A percentile compares a stretch with the other conserved stretches of the same genome.
These are phyloP conservation scores for Nitzschia sp. DNA, from an alignment of 108 stramenopile species.

Conservation along the genomic window DNA sequence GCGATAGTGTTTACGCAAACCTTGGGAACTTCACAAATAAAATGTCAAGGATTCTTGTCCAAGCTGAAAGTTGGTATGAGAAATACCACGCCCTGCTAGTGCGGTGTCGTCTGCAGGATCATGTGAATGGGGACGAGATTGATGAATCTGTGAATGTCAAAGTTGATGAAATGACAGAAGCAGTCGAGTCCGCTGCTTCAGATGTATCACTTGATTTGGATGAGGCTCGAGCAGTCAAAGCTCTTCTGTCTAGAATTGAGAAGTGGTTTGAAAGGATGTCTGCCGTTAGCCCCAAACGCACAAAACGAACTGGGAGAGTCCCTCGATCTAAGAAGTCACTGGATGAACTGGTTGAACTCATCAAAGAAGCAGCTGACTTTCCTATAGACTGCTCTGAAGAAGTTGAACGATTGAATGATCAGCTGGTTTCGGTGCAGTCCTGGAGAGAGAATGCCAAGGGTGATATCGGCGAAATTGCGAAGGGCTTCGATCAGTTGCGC, in stretches of 20 bases:
- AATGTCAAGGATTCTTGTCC: constrained; percentile 54
- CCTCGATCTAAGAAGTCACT: constrained; percentile 33
- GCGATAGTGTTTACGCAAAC: constrained; percentile 57
- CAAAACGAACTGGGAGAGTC: constrained; percentile 25
- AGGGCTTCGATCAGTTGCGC: constrained; percentile 46
- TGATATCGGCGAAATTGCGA: constrained; percentile 47
- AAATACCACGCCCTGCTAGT: constrained; percentile 42
- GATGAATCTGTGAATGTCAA: background rate
- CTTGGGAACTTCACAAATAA: constrained; percentile 59
- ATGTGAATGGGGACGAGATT: background rate
- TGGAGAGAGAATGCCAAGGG: constrained; percentile 53
- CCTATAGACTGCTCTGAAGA: constrained; percentile 53
- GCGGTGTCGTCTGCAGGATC: constrained; percentile 22
- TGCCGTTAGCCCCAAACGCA: constrained; percentile 42
- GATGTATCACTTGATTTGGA: constrained; percentile 65
- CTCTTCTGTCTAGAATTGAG: constrained; percentile 37
- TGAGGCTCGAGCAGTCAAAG: constrained; percentile 54
- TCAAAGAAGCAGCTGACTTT: constrained; percentile 55
- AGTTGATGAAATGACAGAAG: constrained; percentile 26
- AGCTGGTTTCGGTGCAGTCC: constrained; percentile 36
- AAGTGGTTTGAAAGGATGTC: constrained; percentile 51
- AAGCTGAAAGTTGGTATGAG: constrained; percentile 69
- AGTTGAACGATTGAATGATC: constrained; percentile 44
- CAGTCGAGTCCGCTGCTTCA: constrained; percentile 49
- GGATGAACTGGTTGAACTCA: constrained; percentile 47